Percentiles rank a stretch among this genome's conserved stretches.
phyloP scores from a whole-genome alignment of 805 yeast species.

The Nakazawaea populi region DNA sequence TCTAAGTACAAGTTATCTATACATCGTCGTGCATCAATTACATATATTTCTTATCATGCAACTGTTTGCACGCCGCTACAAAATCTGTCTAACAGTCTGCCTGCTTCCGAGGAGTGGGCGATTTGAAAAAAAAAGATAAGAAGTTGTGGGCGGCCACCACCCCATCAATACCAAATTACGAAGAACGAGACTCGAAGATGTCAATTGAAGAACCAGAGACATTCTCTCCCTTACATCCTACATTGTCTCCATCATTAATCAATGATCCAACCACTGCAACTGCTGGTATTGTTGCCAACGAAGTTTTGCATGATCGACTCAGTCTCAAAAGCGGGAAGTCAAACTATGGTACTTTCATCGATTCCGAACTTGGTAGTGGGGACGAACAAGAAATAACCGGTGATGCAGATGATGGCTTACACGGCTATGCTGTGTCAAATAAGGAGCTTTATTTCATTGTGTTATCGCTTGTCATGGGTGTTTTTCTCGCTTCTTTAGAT shows the following conservation, averaged over 20 bases:
- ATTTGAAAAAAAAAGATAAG: no score
- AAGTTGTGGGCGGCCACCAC: not conserved
- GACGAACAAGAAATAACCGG: not conserved
- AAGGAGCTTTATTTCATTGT: constrained; percentile 5
- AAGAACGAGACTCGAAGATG: no score
- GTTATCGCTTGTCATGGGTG: constrained; percentile 13
- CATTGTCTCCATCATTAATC: constrained; percentile 6
- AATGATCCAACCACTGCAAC: constrained; percentile 13
- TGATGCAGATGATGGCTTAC: not conserved
- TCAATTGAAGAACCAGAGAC: not conserved
- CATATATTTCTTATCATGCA: not conserved
- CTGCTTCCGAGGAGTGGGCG: no score
- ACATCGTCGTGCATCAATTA: not conserved
- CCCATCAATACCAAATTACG: no score
- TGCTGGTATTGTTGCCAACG: constrained; percentile 15
- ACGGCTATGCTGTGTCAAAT: constrained; percentile 8
- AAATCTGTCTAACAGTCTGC: no score
- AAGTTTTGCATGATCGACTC: constrained; percentile 11
- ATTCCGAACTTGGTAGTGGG: not conserved
- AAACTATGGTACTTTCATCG: constrained; percentile 4
- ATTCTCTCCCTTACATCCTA: not conserved
- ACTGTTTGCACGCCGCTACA: no score
- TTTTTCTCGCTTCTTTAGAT: constrained; percentile 62
- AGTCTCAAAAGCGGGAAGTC: not conserved
- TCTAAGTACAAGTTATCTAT: no score